Conservation (phyloP, 768 basidiomycete species). For the Dentipellis fragilis region DNA sequence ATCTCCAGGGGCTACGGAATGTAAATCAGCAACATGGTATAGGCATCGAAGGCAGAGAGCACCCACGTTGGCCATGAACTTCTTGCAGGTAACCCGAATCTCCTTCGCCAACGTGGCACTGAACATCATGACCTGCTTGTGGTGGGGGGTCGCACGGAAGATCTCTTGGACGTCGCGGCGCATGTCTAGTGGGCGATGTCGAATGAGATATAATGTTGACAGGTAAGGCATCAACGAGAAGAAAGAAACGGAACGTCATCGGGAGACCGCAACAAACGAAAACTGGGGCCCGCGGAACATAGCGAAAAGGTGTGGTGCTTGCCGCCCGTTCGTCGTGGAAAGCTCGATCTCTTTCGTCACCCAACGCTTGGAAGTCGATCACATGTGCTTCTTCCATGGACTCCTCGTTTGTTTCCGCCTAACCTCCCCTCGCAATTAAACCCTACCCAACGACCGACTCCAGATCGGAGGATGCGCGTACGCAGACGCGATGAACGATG, state of each 20-base stretch:
- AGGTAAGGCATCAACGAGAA: constrained; percentile 41
- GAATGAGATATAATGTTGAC: constrained; percentile 51
- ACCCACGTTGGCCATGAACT: constrained; percentile 98
- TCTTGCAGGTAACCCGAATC: constrained; percentile 95
- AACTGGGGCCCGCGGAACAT: constrained; percentile 7
- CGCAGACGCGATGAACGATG: constrained; percentile 16
- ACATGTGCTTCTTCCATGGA: neutral
- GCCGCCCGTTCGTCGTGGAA: neutral
- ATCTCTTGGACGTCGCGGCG: constrained; percentile 99
- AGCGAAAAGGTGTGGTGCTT: neutral
- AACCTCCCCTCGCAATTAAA: constrained; percentile 4
- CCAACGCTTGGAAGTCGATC: neutral
- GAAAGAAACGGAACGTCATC: constrained; percentile 33
- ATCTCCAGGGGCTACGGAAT: constrained; percentile 85
- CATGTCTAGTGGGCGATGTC: constrained; percentile 89
- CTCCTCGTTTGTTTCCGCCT: neutral
- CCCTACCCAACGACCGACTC: constrained; percentile 15
- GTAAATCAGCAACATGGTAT: neutral
- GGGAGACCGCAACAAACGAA: constrained; percentile 21
- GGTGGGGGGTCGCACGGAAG: constrained; percentile 96
- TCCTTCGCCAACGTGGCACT: constrained; percentile 97
- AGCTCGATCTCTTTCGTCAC: neutral
- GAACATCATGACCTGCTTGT: constrained; percentile 99
- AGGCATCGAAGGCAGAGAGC: neutral
- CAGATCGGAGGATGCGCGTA: constrained; percentile 11